Evolutionary conservation across 2,329 filamentous ascomycete species (phyloP).

Genomic region (Ophiostoma australiae): DNA sequence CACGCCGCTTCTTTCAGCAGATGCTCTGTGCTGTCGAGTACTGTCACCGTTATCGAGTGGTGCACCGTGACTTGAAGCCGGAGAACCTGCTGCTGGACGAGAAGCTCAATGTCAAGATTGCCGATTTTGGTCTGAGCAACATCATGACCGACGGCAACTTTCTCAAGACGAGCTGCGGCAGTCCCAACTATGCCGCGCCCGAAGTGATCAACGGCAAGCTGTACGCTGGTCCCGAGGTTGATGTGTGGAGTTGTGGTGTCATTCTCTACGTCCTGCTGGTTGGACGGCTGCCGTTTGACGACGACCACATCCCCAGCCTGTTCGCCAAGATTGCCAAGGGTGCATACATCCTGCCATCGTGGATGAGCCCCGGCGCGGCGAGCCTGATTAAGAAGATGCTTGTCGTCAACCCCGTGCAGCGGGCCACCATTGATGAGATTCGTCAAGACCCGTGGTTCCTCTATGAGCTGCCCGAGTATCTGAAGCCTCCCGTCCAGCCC

Average conservation of each 20-base stretch:
- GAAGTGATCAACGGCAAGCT: slow-evolving; percentile 97
- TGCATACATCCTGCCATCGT: slow-evolving; percentile 85
- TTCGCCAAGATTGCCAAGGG: slow-evolving; percentile 98
- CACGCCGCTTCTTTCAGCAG: slow-evolving; percentile 98
- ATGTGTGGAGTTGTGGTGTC: slow-evolving; percentile 96
- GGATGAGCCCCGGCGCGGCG: slow-evolving; percentile 80
- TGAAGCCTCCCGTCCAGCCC: slow-evolving; percentile 82
- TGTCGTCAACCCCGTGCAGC: slow-evolving; percentile 88
- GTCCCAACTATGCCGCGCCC: slow-evolving; percentile 94
- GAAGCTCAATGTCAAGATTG: slow-evolving; percentile 97
- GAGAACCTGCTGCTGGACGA: slow-evolving; percentile 95
- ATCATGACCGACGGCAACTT: slow-evolving; percentile 99
- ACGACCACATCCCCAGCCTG: slow-evolving; percentile 94
- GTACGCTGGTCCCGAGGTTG: slow-evolving; percentile 94
- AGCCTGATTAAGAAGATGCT: slow-evolving; percentile 87
- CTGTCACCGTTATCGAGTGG: slow-evolving; percentile 97
- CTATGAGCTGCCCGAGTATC: slow-evolving; percentile 77
- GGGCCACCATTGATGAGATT: slow-evolving; percentile 91
- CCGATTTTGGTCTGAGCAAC: slow-evolving; percentile 96
- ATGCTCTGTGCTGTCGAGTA: slow-evolving; percentile 99
- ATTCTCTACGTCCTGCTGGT: slow-evolving; percentile 81
- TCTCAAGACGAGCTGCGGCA: slow-evolving; percentile 95
- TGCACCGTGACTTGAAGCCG: slow-evolving; percentile 94
- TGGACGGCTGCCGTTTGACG: slow-evolving; percentile 86
- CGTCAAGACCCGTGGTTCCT: slow-evolving; percentile 91